Base-by-base conservation (phyloP, 345 rosid species). In the Kernera saxatilis region DNA sequence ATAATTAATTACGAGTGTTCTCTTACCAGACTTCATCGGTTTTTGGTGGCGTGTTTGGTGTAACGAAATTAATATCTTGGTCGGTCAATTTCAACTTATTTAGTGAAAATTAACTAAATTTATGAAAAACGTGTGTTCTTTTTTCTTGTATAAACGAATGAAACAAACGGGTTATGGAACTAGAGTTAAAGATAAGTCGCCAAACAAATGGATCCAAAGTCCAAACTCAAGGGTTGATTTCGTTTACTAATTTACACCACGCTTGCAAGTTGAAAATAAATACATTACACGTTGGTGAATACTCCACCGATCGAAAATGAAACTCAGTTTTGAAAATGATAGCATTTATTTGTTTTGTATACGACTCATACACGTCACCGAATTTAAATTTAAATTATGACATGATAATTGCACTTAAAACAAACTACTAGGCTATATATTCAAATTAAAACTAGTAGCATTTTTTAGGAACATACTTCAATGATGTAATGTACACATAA, bases 1-100 rank as follows among this genome's bases (percentile, higher is more conserved):
- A 5, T 17, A 35, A 56, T 56, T 65, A 64, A 73, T 73, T 36
- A 63, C 56, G 70, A 56, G 59, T 73, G 66, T 46, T 73, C 43
- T 73, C 72, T 65, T 56, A 65, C 71, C 77, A 73, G 77, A 73
- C 51, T 73, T 73, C 32, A 73, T 73, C 77, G 25, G 77, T 56
- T 65, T 73, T 56, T 72, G 71, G 71, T 64, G 41, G 64, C 71
- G 65, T 73, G 71, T 64, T 55, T 56, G 44, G 58, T 36, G 43
- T 73, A 64, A 46, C 63, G 65, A 55, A 64, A 65, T 73, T 73
- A 55, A 26, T 73, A 65, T 73, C 49, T 59, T 41, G 64, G 29
- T 75, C 55, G 25, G 70, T 75, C 70, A 35, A 53, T 68, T 69
- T 62, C 58, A 61, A 68, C 70, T 39, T 52, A 21, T 43, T 52